Evolutionary conservation across 805 yeast species (phyloP), one percentile per base, ranked within the genome.

Genomic region (Yamadazyma nakazawae): DNA sequence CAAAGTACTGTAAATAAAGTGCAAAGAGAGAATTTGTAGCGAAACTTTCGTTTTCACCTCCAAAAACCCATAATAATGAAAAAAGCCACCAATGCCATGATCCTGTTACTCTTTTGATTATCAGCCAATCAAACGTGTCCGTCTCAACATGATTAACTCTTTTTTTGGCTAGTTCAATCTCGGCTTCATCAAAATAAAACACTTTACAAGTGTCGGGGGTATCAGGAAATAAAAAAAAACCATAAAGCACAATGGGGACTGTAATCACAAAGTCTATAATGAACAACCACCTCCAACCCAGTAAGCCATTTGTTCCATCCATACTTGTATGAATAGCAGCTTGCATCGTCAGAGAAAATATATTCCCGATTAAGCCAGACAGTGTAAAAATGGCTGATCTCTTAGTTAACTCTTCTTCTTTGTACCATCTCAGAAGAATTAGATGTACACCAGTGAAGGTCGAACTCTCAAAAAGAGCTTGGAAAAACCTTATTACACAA

Each of bases 251-350:
- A 45, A 82, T 75, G 1, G 85, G 85, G 2, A 81, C 55, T 0
- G 86, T 80, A 38, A 81, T 70, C 28, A 78, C 55, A 52, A 79
- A 81, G 61, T 82, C 85, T 50, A 82, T 78, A 38, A 82, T 77
- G 56, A 80, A 82, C n/a, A 81, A 75, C 86, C 86, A 81, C 60
- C 82, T 71, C 85, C 85, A 81, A 7, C 87, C 86, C 3, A 72
- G 70, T 13, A 81, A 58, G 0, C 82, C 82, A n/a, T 62, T 59
- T 17, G 53, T 58, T 45, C 78, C 76, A 52, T 75, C 61, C 69
- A 79, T 65, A 52, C 70, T 68, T 16, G 58, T 62, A 54, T 71
- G 73, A 32, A 79, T 79, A 2, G 79, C 76, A n/a, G 75, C 73
- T 56, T 80, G 84, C 75, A 80, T 70, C n/a, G 76, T 72, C 0